A percentile compares a stretch with the other conserved stretches of the same genome.
These are phyloP conservation scores for Saksenaea oblongispora DNA, from an alignment of 371 early-diverging fungal genomes.

Conservation along the genomic window DNA sequence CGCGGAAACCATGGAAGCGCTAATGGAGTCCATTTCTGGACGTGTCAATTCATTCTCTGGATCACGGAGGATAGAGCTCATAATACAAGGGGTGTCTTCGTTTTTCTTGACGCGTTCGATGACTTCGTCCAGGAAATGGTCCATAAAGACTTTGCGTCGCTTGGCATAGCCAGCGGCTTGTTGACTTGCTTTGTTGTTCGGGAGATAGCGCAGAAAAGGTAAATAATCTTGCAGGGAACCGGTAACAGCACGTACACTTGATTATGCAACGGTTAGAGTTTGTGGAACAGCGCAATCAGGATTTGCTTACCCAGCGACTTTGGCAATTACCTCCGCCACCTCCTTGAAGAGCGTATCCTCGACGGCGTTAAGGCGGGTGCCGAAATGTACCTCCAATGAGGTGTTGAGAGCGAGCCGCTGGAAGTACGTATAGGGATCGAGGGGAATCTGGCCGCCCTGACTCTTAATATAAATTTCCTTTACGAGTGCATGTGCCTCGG, in stretches of 20 bases:
- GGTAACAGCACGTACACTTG: not conserved
- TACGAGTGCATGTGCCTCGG: not conserved
- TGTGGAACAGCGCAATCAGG: not conserved
- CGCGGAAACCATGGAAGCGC: not conserved
- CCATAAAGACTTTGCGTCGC: not conserved
- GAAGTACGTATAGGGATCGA: not conserved
- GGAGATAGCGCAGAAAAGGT: not conserved
- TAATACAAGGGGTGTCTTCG: not conserved
- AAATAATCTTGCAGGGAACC: not conserved
- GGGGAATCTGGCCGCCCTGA: not conserved
- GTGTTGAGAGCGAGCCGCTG: not conserved
- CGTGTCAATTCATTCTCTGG: not conserved
- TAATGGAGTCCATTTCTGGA: not conserved
- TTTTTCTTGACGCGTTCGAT: not conserved
- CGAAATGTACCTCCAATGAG: not conserved
- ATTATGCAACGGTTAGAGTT: not conserved
- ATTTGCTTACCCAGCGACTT: not conserved
- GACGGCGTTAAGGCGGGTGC: not conserved
- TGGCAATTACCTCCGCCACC: not conserved
- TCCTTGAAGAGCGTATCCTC: not conserved
- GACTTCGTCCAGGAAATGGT: not conserved
- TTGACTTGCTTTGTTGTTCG: not conserved
- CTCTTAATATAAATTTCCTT: not conserved
- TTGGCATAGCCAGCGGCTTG: not conserved
- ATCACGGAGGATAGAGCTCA: not conserved